A percentile compares a stretch with the other conserved stretches of the same genome.
These are phyloP conservation scores for Selenicereus undatus DNA, from an alignment of 148 eudicot species.

Conservation along the genomic window DNA sequence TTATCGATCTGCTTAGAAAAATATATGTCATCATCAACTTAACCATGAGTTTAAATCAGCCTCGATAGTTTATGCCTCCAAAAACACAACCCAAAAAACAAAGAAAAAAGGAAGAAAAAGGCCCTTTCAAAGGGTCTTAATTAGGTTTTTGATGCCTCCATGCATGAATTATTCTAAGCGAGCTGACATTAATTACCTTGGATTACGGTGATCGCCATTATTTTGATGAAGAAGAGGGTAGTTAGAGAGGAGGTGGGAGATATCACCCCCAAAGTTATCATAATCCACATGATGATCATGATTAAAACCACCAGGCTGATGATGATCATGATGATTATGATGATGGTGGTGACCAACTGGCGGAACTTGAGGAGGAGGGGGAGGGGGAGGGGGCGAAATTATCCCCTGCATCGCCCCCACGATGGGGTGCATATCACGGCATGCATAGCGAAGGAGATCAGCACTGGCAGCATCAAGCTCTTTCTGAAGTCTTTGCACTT, in stretches of 20 bases:
- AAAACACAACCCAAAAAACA: neutral
- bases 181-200: constrained; percentile 25
- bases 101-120: neutral
- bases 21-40: neutral
- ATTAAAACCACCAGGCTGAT: constrained; percentile 11
- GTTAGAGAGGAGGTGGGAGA: neutral
- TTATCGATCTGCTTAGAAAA: too few species aligned
- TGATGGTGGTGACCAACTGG: neutral
- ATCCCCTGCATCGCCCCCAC: constrained; percentile 15
- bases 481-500: constrained; percentile 67
- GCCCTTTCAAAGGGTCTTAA: neutral
- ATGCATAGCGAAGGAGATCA: constrained; percentile 50
- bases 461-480: constrained; percentile 74
- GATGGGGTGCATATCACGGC: constrained; percentile 12
- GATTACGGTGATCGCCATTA: constrained; percentile 21
- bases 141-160: neutral
- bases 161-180: neutral
- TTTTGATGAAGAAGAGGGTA: constrained; percentile 17
- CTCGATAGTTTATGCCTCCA: neutral
- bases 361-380: constrained; percentile 15
- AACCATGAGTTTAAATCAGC: neutral
- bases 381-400: constrained; percentile 11
- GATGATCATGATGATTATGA: neutral
- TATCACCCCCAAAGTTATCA: neutral
- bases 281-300: constrained; percentile 8